Conservation (phyloP, 176 grass and related monocot species). For the Otatea glauca region DNA sequence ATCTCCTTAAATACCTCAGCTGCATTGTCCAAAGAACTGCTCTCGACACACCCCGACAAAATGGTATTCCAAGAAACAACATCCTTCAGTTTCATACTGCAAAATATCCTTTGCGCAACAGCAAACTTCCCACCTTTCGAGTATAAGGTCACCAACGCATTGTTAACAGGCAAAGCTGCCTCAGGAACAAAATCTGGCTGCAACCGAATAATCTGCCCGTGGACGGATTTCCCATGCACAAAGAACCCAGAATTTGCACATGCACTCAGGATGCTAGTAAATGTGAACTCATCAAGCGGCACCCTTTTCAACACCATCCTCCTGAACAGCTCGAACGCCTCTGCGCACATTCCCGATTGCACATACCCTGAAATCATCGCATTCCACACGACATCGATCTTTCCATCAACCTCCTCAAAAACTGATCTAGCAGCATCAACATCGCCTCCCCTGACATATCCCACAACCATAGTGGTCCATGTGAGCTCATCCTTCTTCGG, state of each 20-base stretch:
- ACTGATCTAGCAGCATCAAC: slow-evolving; percentile 60
- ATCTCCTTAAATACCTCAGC: slow-evolving; percentile 69
- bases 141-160: slow-evolving; percentile 80
- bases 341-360: slow-evolving; percentile 55
- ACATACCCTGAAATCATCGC: slow-evolving; percentile 96
- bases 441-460: slow-evolving; percentile 73
- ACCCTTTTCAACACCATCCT: slow-evolving; percentile 66
- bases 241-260: slow-evolving; percentile 66
- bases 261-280: slow-evolving; percentile 84
- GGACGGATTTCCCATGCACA: slow-evolving; percentile 75
- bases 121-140: slow-evolving; percentile 61
- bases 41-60: slow-evolving; percentile 73
- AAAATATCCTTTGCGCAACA: slow-evolving; percentile 65
- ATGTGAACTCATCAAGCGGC: slow-evolving; percentile 81
- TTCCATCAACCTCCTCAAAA: slow-evolving; percentile 66
- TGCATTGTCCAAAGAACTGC: slow-evolving; percentile 53
- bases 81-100: slow-evolving; percentile 66
- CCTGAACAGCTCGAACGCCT: slow-evolving; percentile 82
- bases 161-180: slow-evolving; percentile 74
- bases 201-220: slow-evolving; percentile 63
- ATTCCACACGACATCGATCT: slow-evolving; percentile 87
- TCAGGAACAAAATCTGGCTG: slow-evolving; percentile 63
- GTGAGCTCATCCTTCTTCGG: slow-evolving; percentile 69
- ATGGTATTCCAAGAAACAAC: slow-evolving; percentile 90
- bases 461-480: slow-evolving; percentile 85